A percentile compares a stretch with the other conserved stretches of the same genome.
These are phyloP conservation scores for Aspergillus niger DNA, from an alignment of 2,329 filamentous ascomycete species.

Conservation along the genomic window DNA sequence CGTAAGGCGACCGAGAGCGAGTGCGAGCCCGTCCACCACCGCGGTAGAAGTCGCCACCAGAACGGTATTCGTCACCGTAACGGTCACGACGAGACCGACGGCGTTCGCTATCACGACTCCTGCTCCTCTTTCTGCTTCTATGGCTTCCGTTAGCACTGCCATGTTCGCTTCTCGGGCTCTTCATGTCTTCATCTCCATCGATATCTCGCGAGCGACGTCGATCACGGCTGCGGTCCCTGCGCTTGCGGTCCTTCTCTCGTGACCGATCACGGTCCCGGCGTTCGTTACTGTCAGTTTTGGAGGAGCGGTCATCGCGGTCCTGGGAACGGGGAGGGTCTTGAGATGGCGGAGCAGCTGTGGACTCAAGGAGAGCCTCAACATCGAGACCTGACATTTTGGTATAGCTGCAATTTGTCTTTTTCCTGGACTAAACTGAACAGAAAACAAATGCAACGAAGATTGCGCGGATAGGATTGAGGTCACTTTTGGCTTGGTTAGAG, in stretches of 20 bases:
- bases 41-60: constrained; percentile 71
- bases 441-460: constrained; percentile 24
- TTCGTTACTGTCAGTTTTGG: constrained; percentile 58
- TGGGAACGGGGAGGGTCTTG: constrained; percentile 45
- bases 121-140: constrained; percentile 78
- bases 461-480: constrained; percentile 34
- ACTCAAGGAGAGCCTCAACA: constrained; percentile 88
- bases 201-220: constrained; percentile 54
- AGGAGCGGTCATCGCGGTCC: constrained; percentile 60
- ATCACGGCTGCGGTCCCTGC: constrained; percentile 63
- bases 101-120: constrained; percentile 74
- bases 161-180: constrained; percentile 72
- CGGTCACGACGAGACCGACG: constrained; percentile 73
- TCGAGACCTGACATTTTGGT: constrained; percentile 69
- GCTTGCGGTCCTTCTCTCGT: constrained; percentile 58
- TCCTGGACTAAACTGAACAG: constrained; percentile 26
- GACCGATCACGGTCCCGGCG: constrained; percentile 60
- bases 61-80: constrained; percentile 51
- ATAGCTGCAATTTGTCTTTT: constrained; percentile 25
- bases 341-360: constrained; percentile 64
- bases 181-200: constrained; percentile 60
- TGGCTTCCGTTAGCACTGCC: constrained; percentile 69
- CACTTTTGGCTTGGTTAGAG: constrained; percentile 44
- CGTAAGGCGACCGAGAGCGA: constrained; percentile 70
- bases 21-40: constrained; percentile 65